Percentiles rank a stretch among this genome's conserved stretches.
Conservation (phyloP, 495 filamentous ascomycete genomes). For the Hypomontagnella submonticulosa region DNA sequence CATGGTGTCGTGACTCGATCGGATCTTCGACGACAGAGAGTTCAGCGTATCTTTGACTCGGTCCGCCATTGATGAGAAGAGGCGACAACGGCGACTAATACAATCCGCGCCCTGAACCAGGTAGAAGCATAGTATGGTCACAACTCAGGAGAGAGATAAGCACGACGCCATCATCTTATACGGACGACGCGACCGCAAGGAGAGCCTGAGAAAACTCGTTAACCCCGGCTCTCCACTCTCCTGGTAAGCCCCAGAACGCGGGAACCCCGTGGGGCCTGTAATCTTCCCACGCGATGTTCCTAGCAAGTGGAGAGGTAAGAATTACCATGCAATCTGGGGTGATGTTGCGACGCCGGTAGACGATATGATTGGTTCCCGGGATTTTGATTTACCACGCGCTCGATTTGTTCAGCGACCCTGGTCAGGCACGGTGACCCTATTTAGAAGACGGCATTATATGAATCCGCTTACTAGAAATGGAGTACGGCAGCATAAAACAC, state of each 20-base stretch:
- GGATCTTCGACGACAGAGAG: conserved; percentile 17
- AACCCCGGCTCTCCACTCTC: conserved; percentile 23
- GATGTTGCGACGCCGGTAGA: conserved; percentile 15
- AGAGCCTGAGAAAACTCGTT: background rate
- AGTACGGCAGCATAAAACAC: conserved; percentile 19
- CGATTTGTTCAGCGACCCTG: background rate
- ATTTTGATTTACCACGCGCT: conserved; percentile 21
- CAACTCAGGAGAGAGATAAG: background rate
- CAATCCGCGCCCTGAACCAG: background rate
- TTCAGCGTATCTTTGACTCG: conserved; percentile 9
- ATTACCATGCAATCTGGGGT: conserved; percentile 20
- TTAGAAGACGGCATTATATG: conserved; percentile 33
- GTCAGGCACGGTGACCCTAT: background rate
- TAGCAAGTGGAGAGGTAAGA: conserved; percentile 8
- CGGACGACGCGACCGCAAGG: background rate
- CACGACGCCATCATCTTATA: conserved; percentile 29
- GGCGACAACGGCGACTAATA: background rate
- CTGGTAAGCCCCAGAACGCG: conserved; percentile 17
- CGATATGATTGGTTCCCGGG: conserved; percentile 17
- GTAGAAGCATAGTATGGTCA: background rate
- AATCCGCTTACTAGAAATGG: conserved; percentile 20
- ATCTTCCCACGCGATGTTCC: conserved; percentile 15
- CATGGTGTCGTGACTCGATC: conserved; percentile 27
- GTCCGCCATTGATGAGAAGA: conserved; percentile 21
- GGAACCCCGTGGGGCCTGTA: conserved; percentile 30